These are phyloP conservation scores for Colletotrichum musae DNA, from an alignment of 2,329 filamentous ascomycete species.

Conservation along the genomic window DNA sequence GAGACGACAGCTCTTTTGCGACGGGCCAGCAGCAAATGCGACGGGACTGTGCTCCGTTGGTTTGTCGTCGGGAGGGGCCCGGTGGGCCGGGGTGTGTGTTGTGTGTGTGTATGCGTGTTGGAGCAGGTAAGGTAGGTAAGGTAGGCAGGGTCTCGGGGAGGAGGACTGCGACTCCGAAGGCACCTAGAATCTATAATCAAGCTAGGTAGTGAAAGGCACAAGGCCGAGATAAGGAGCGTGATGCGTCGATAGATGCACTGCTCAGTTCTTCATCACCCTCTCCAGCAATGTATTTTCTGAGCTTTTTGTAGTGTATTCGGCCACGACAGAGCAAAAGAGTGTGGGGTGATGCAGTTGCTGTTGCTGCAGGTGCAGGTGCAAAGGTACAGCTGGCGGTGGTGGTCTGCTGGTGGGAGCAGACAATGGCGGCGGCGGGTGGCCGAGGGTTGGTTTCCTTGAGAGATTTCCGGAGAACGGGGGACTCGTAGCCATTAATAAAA, in stretches of 20 bases:
- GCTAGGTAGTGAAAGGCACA: background rate
- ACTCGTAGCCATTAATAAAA: constrained; percentile 33
- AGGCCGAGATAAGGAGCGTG: constrained; percentile 17
- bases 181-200: constrained; percentile 16
- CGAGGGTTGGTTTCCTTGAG: background rate
- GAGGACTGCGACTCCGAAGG: constrained; percentile 19
- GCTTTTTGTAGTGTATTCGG: too few relatives aligned
- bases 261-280: constrained; percentile 10
- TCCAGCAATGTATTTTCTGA: background rate
- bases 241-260: constrained; percentile 28
- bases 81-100: background rate
- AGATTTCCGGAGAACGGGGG: constrained; percentile 23
- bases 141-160: constrained; percentile 15
- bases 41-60: background rate
- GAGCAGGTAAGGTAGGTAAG: background rate
- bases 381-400: background rate
- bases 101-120: background rate
- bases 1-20: background rate
- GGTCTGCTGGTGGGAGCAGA: background rate
- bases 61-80: too few relatives aligned
- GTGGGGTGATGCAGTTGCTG: too few relatives aligned
- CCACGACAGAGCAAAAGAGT: too few relatives aligned
- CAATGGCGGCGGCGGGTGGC: background rate
- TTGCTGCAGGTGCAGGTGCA: too few relatives aligned
- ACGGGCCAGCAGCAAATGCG: constrained; percentile 11